Conservation (phyloP, 2,329 filamentous ascomycete species). For the Ophiocordyceps robertsii region DNA sequence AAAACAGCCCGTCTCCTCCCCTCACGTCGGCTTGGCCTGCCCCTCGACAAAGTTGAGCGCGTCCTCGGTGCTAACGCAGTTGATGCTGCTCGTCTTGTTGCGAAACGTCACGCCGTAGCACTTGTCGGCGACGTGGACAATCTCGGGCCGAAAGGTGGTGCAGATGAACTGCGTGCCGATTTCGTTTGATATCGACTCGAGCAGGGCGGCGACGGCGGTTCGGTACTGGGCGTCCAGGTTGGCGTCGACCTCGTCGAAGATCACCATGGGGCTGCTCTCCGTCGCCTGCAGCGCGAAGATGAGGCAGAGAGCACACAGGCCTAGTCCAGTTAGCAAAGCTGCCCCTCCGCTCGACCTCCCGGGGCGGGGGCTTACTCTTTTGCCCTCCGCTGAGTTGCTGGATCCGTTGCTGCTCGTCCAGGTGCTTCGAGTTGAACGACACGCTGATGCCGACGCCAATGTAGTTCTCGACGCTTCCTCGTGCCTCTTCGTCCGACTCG, state of each 20-base stretch:
- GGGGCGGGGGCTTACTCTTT: constrained; percentile 64
- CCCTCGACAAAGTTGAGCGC: constrained; percentile 92
- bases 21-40: constrained; percentile 33
- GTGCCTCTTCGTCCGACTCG: constrained; percentile 56
- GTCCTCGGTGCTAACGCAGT: constrained; percentile 76
- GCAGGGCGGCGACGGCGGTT: constrained; percentile 82
- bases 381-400: constrained; percentile 95
- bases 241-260: constrained; percentile 98
- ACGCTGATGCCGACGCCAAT: constrained; percentile 93
- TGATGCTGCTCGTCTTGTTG: constrained; percentile 89
- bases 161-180: constrained; percentile 79
- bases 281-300: constrained; percentile 99
- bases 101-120: constrained; percentile 93
- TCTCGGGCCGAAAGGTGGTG: constrained; percentile 95
- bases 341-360: background rate
- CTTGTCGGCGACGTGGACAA: constrained; percentile 89
- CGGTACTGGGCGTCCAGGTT: constrained; percentile 97
- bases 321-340: constrained; percentile 26
- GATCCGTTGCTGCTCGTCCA: constrained; percentile 93
- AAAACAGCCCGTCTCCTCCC: background rate
- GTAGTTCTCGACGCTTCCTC: constrained; percentile 80
- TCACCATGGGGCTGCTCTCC: constrained; percentile 94
- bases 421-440: constrained; percentile 93
- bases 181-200: constrained; percentile 62
- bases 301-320: constrained; percentile 88